Base-by-base conservation (phyloP, 768 basidiomycete genomes). In the Tulasnella sp. region DNA sequence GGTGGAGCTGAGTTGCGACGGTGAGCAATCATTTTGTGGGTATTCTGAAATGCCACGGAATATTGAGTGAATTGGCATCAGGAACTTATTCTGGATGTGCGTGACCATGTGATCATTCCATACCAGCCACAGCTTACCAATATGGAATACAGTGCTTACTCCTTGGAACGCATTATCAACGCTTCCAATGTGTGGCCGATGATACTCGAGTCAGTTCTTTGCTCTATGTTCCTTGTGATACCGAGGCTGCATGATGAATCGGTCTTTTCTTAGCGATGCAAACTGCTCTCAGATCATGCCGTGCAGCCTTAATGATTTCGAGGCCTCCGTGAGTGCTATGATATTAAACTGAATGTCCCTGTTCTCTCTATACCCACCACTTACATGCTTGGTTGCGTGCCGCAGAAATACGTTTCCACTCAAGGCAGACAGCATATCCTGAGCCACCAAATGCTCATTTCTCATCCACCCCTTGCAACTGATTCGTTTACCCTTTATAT, bases 401-500 rank as follows among this genome's bases (percentile, higher is more conserved):
- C 21, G 30, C 17, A 42, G 32, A 41, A 29, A 61, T 11, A 29
- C 11, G 61, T 45, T 10, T 41, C 61, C 5, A 55, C 13, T 15
- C 45, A 56, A 17, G 43, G 15, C 9, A 44, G 61, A 27, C 61
- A 63, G 51, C 27, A 23, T 10, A 9, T 61, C 24, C 41, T 42
- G 8, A 47, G 34, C 13, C 29, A n/a, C 23, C 29, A 61, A 21
- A 30, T 63, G 43, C 60, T 63, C 3, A 32, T 51, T n/a, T 51
- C 19, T 32, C 61, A 63, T 61, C 61, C 60, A 21, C 32, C 50
- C 32, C 21, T 49, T 13, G n/a, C 55, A 13, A 63, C 61, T 5
- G 61, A 63, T 38, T 41, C 60, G 3, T 63, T 50, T 34, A 63
- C 61, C 11, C 49, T 63, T 3, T 60, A 63, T 29, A 21, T 63